phyloP scores from a whole-genome alignment of 2,329 filamentous ascomycete genomes.

The Cyphellophora attinorum region DNA sequence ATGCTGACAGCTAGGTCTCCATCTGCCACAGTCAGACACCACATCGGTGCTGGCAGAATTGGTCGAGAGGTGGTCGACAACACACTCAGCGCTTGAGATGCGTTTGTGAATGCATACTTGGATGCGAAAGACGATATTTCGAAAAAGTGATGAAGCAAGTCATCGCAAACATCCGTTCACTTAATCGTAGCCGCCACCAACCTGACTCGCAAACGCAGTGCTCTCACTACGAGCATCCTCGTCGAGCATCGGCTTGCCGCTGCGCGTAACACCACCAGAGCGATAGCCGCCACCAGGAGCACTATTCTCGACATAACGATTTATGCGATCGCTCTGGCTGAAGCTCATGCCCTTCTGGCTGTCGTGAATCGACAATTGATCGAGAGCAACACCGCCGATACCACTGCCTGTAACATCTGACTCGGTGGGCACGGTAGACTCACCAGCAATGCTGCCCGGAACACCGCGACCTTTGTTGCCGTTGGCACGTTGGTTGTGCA shows the following conservation, averaged over 20 bases:
- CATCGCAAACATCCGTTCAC: conserved; percentile 20
- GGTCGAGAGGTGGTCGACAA: no score
- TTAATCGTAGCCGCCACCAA: conserved; percentile 60
- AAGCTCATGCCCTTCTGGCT: conserved; percentile 62
- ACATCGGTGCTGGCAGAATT: no score
- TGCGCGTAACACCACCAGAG: conserved; percentile 47
- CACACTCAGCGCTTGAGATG: no score
- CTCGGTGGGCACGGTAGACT: conserved; percentile 86
- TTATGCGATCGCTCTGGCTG: conserved; percentile 81
- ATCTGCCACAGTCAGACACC: no score
- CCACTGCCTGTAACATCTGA: conserved; percentile 74
- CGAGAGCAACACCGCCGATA: conserved; percentile 73
- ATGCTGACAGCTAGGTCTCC: no score
- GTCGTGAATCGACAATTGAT: conserved; percentile 59
- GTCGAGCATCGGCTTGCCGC: conserved; percentile 51
- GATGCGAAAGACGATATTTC: no score
- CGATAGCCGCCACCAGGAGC: conserved; percentile 61
- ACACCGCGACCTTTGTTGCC: conserved; percentile 59
- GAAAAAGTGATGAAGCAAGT: neutral
- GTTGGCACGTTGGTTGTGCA: conserved; percentile 48
- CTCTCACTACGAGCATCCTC: conserved; percentile 95
- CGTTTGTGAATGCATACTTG: no score
- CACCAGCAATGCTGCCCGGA: conserved; percentile 74
- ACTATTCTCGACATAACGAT: conserved; percentile 85
- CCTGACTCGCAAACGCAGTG: conserved; percentile 92